Evolutionary conservation across 129 eudicot genomes (phyloP), one percentile per base, ranked within the genome.

Genomic region (Artemisia tridentata): DNA sequence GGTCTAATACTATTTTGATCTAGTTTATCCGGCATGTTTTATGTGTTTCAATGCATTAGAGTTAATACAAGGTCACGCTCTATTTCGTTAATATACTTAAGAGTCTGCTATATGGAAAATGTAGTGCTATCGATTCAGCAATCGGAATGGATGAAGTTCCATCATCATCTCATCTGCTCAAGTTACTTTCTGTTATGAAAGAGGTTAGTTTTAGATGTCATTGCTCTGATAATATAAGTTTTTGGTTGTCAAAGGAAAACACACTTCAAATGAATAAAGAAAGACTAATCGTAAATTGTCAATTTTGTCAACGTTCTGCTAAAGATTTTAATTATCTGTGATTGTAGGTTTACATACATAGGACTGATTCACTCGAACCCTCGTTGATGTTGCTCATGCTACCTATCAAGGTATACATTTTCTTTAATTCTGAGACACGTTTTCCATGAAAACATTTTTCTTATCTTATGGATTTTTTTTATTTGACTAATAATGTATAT

Each of bases 141-240:
- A 65, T 81, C 16, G 82, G 79, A 2, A 46, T 67, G 58, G 73
- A 81, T 77, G 85, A 66, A 73, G 75, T 81, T 77, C 85, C 85
- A 11, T 60, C 65, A 52, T 72, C 78, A 67, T 59, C 69, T 18
- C 68, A 68, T 51, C 48, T 75, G 11, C 61, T 48, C 41, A 75
- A 72, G 68, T 25, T 81, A 29, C 69, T 61, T 41, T 31, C 18
- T 29, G 21, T 72, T 66, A 63, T 81, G 62, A 59, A 54, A 59
- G 75, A 77, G 81, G 85, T 77, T 72, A 67, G 78, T 61, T 65
- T 43, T 50, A 73, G 48, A 23, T 51, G 51, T 34, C 57, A 59
- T 27, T 43, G 41, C 54, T 56, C 51, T 73, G 55, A 2, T 38
- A 38, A 7, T 38, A 1, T 8, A 7, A 38, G 11, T 38, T 38